These are phyloP conservation scores for Aspergillus homomorphus DNA, from an alignment of 495 filamentous ascomycete genomes.

Conservation along the genomic window DNA sequence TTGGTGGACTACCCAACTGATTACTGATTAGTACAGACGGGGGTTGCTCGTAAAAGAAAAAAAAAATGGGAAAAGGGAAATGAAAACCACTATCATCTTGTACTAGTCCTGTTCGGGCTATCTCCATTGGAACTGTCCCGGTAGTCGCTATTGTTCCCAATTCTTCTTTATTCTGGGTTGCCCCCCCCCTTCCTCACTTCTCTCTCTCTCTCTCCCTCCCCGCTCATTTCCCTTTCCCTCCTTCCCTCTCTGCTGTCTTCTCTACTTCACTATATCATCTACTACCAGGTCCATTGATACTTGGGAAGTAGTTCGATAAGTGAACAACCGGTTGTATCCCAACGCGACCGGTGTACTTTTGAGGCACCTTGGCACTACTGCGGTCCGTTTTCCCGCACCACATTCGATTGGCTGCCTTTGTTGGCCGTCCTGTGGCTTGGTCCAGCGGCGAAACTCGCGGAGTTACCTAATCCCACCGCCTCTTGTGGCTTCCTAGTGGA, in stretches of 20 bases:
- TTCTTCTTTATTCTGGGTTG: conserved; percentile 11
- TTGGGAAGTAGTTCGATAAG: conserved; percentile 4
- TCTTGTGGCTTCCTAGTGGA: conserved; percentile 11
- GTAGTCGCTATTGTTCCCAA: conserved; percentile 5
- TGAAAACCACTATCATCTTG: background rate
- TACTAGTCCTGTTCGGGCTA: background rate
- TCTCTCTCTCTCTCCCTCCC: conserved; percentile 5
- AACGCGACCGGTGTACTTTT: conserved; percentile 3
- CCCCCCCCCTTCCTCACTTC: conserved; percentile 2
- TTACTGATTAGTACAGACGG: background rate
- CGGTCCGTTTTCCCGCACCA: background rate
- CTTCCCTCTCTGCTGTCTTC: background rate
- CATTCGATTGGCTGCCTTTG: conserved; percentile 10
- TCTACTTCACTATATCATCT: background rate
- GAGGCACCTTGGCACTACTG: background rate
- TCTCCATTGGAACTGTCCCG: conserved; percentile 1
- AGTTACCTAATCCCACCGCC: conserved; percentile 17
- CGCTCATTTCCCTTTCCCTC: conserved; percentile 7
- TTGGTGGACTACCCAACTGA: background rate
- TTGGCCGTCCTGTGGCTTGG: conserved; percentile 1
- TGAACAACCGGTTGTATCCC: background rate
- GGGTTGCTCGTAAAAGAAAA: conserved; percentile 4
- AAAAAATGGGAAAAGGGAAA: background rate
- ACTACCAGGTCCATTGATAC: conserved; percentile 7
- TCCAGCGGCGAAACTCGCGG: conserved; percentile 12